Evolutionary conservation across 2,329 filamentous ascomycete genomes (phyloP).

Genomic region (Biscogniauxia mediterranea): DNA sequence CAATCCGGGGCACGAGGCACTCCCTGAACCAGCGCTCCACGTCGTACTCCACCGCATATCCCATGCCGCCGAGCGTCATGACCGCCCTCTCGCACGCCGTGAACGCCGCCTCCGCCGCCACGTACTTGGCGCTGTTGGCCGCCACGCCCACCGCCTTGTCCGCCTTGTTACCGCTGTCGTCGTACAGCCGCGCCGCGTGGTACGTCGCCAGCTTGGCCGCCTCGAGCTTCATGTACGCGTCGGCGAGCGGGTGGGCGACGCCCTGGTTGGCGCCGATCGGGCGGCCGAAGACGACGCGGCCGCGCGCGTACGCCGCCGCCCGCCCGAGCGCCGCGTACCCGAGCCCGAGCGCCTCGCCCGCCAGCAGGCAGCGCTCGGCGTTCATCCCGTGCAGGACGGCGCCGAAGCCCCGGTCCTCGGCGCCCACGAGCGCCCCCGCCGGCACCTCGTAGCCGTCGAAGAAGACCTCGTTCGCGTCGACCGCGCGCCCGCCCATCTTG

Average conservation of each 20-base stretch:
- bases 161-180: slow-evolving; percentile 48
- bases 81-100: slow-evolving; percentile 61
- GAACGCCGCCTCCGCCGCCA: slow-evolving; percentile 65
- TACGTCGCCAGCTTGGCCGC: slow-evolving; percentile 64
- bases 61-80: slow-evolving; percentile 61
- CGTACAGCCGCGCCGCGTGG: slow-evolving; percentile 61
- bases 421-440: slow-evolving; percentile 62
- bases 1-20: slow-evolving; percentile 62
- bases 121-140: slow-evolving; percentile 69
- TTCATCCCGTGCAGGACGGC: slow-evolving; percentile 80
- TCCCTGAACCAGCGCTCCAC: slow-evolving; percentile 66
- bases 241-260: slow-evolving; percentile 63
- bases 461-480: slow-evolving; percentile 86
- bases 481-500: slow-evolving; percentile 82
- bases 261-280: slow-evolving; percentile 66
- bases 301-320: slow-evolving; percentile 64
- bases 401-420: slow-evolving; percentile 75
- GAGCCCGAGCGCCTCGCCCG: slow-evolving; percentile 76
- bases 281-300: slow-evolving; percentile 63
- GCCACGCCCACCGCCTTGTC: slow-evolving; percentile 55
- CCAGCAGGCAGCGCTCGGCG: slow-evolving; percentile 71
- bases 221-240: slow-evolving; percentile 64
- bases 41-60: slow-evolving; percentile 63
- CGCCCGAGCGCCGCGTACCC: slow-evolving; percentile 69
- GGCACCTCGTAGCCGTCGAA: slow-evolving; percentile 76